Evolutionary conservation across 352 stramenopile genomes (phyloP).

Genomic region (Phytophthora melonis): DNA sequence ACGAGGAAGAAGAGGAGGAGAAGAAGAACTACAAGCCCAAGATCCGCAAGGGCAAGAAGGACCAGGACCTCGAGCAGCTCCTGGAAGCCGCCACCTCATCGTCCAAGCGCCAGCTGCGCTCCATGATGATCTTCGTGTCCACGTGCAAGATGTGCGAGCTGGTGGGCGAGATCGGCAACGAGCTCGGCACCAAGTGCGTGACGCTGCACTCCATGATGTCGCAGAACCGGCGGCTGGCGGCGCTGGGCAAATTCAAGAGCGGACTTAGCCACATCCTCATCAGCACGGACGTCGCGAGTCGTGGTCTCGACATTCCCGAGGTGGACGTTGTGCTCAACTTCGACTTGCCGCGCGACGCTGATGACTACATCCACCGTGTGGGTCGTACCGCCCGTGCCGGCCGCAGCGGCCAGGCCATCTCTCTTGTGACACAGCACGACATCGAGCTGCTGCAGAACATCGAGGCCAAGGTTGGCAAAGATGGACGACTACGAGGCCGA

Average conservation of each 20-base stretch:
- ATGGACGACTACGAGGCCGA: slow-evolving; percentile 91
- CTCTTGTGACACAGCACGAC: slow-evolving; percentile 95
- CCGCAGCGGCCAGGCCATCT: slow-evolving; percentile 92
- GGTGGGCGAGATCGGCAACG: slow-evolving; percentile 93
- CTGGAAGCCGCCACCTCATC: slow-evolving; percentile 24
- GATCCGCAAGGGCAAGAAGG: slow-evolving; percentile 45
- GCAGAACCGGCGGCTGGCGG: slow-evolving; percentile 94
- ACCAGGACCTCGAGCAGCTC: slow-evolving; percentile 41
- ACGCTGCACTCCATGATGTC: slow-evolving; percentile 97
- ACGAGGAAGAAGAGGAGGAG: slow-evolving; percentile 67
- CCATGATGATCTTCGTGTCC: slow-evolving; percentile 98
- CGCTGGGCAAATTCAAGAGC: slow-evolving; percentile 98
- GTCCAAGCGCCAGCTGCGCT: slow-evolving; percentile 56
- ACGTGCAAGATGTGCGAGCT: slow-evolving; percentile 96
- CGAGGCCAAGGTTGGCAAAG: slow-evolving; percentile 91
- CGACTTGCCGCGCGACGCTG: slow-evolving; percentile 95
- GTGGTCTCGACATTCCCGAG: slow-evolving; percentile 97
- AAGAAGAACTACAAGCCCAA: slow-evolving; percentile 41
- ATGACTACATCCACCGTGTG: slow-evolving; percentile 98
- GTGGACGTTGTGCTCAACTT: slow-evolving; percentile 98
- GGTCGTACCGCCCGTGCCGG: slow-evolving; percentile 95
- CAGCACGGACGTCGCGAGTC: slow-evolving; percentile 97
- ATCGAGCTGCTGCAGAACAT: slow-evolving; percentile 96
- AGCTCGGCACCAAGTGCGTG: slow-evolving; percentile 94
- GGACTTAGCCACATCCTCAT: slow-evolving; percentile 94